A percentile compares a stretch with the other conserved stretches of the same genome.
phyloP scores from a whole-genome alignment of 345 rosid genomes.

The Hibiscus syriacus region DNA sequence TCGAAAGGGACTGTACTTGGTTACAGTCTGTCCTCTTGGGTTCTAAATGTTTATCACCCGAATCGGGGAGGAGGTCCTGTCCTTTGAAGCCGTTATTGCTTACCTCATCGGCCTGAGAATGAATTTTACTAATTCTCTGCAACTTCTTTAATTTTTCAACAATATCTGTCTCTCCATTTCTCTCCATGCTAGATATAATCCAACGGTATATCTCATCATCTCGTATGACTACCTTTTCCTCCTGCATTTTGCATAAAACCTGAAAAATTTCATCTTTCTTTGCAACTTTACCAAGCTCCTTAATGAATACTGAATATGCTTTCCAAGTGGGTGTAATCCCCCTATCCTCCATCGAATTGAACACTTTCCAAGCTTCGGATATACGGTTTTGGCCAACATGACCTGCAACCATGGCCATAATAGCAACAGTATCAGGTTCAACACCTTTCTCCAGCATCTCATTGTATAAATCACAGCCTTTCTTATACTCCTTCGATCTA shows the following conservation, averaged over 20 bases:
- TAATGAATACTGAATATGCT: slow-evolving; percentile 47
- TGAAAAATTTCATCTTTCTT: slow-evolving; percentile 47
- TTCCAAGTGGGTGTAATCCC: slow-evolving; percentile 50
- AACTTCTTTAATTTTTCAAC: slow-evolving; percentile 43
- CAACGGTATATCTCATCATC: slow-evolving; percentile 48
- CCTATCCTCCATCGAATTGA: slow-evolving; percentile 43
- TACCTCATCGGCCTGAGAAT: slow-evolving; percentile 12
- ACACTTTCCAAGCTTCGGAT: slow-evolving; percentile 68
- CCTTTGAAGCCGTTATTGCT: slow-evolving; percentile 9
- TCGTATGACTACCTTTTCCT: slow-evolving; percentile 36
- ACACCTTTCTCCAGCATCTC: slow-evolving; percentile 62
- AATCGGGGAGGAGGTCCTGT: slow-evolving; percentile 11
- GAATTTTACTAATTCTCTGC: slow-evolving; percentile 24
- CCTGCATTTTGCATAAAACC: slow-evolving; percentile 48
- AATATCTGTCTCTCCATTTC: slow-evolving; percentile 43
- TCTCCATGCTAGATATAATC: slow-evolving; percentile 54
- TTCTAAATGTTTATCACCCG: slow-evolving; percentile 13
- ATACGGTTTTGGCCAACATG: slow-evolving; percentile 41
- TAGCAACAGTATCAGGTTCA: slow-evolving; percentile 46
- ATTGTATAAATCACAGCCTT: slow-evolving; percentile 45
- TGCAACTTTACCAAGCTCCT: slow-evolving; percentile 57
- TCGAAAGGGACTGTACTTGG: slow-evolving; percentile 17
- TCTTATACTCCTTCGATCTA: slow-evolving; percentile 38
- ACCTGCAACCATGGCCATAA: slow-evolving; percentile 68
- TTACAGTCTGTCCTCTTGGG: slow-evolving; percentile 7